Base-by-base conservation (phyloP, 768 basidiomycete species). In the Asterophora lycoperdoides region DNA sequence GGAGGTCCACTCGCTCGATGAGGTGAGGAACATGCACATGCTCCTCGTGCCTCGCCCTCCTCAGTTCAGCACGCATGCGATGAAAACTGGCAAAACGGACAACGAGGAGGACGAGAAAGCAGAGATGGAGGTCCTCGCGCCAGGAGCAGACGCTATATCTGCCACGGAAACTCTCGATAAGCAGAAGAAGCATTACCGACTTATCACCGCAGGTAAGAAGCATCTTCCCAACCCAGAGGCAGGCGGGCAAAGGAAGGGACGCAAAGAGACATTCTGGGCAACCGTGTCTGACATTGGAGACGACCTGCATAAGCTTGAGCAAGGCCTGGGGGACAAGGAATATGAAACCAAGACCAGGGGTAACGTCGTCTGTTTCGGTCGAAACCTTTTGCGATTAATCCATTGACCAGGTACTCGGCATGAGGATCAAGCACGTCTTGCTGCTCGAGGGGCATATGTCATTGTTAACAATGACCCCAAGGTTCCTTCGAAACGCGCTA, bases 261-360 rank as follows among this genome's bases (percentile, higher is more conserved):
- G 71, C n/a, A 76, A 76, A 39, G 68, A 73, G 38, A 68, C 64
- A 0, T 78, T 80, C 56, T 84, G 79, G 79, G 79, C 73, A 0
- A 68, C 71, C 1, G 73, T 81, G 2, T 67, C 70, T 1, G 68
- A 69, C 3, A 67, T 81, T 8, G 79, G 80, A 1, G 73, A 81
- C 32, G 74, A 84, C 56, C 57, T 82, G 14, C 61, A 64, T 33
- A 59, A 58, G 19, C 58, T 83, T 19, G 76, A 78, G 54, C 65
- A 72, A 44, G 74, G 74, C 0, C 55, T 84, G 9, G 78, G 75
- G 0, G 70, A 67, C 40, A 77, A 73, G 58, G 68, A 68, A 2
- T 83, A 82, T 55, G 75, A 82, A 56, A 85, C 83, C 0, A 82
- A 81, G 62, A 84, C 81, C 7, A 65, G 74, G 62, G 79, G 80